Evolutionary conservation across 2,329 filamentous ascomycete species (phyloP), one percentile per base, ranked within the genome.

Genomic region (Claviceps citrina): DNA sequence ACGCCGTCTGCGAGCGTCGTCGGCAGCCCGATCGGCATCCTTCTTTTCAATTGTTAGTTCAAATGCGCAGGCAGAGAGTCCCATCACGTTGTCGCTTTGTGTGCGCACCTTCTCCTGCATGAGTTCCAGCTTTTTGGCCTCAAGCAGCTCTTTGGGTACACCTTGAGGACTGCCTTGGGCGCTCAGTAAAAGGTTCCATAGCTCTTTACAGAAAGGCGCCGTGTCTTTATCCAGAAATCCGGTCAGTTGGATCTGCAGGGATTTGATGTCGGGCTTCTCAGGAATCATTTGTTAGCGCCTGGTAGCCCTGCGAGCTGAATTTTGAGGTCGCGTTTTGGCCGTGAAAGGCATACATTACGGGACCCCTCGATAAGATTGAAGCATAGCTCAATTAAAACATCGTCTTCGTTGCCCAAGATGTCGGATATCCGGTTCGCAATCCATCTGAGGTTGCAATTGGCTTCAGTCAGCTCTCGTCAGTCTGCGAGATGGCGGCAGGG

Each of bases 181-280:
- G 58, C 87, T 95, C 34, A 98, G 64, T 51, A 89, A 82, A 15
- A 98, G 66, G 43, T 79, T 84, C 91, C 91, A 98, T 10, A 98
- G 64, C 46, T 95, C 84, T 56, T 93, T 89, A 60, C 89, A 95
- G 55, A 98, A 98, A 0, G 70, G 63, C 1, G 85, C 69, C 0
- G 86, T 91, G 49, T 96, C 85, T 58, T 93, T 89, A 53, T 94
- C 87, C 49, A 98, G 74, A 53, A 98, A 98, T 2, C 89, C 91
- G 1, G 84, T 91, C 47, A 98, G 78, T 53, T 93, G 82, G 50
- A 95, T 94, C 57, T 98, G 91, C 41, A 96, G 71, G 34, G 81
- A 77, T 63, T 96, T 98, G 61, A 96, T 91, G 57, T 96, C 85
- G 47, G 89, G 91, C 87, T 96, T 51, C 31, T 44, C 36, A 37